Base-by-base conservation (phyloP, 2,329 filamentous ascomycete genomes). In the Xylaria sp. region DNA sequence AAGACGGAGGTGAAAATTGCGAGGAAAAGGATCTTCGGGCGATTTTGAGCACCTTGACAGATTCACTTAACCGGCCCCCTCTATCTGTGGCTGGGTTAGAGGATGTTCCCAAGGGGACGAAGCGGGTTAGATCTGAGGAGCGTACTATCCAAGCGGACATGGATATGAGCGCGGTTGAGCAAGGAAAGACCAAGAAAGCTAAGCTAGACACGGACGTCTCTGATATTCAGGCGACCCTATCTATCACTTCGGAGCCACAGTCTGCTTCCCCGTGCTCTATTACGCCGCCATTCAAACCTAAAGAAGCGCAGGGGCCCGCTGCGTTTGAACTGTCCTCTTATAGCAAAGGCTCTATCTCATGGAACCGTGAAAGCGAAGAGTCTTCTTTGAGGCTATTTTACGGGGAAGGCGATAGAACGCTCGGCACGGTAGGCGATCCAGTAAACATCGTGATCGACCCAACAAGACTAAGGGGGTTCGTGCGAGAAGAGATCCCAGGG, bases 241-340 rank as follows among this genome's bases (percentile, higher is more conserved):
- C 52, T 37, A 23, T 35, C 11, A 38, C 27, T 10, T 33, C 4
- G 7, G 17, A 57, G 15, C 41, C 52, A 25, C 6, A 2, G 8
- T 6, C 15, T 19, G 25, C 10, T 3, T 10, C 29, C 17, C 11
- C 17, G 37, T 17, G 37, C 23, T 11, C 31, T 7, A 38, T 35
- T 8, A 8, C 3, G 31, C 15, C 21, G 2, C 5, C 17, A 7
- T 57, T 62, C 19, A 38, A 38, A 17, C 46, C 58, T 6, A 51
- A 51, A 21, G 8, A 17, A 23, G 31, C 47, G n/a, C 15, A 27
- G 2, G 47, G 47, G 19, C 44, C 43, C 6, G 46, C 53, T 13
- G 62, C 58, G 1, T 72, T 70, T 25, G 71, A 70, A 56, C 23
- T 72, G 6, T 67, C 69, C 2, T 54, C 55, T 5, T 70, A 70